Percentiles rank a stretch among this genome's conserved stretches.
phyloP scores from a whole-genome alignment of 2,329 filamentous ascomycete genomes.

The Aspergillus eucalypticola region DNA sequence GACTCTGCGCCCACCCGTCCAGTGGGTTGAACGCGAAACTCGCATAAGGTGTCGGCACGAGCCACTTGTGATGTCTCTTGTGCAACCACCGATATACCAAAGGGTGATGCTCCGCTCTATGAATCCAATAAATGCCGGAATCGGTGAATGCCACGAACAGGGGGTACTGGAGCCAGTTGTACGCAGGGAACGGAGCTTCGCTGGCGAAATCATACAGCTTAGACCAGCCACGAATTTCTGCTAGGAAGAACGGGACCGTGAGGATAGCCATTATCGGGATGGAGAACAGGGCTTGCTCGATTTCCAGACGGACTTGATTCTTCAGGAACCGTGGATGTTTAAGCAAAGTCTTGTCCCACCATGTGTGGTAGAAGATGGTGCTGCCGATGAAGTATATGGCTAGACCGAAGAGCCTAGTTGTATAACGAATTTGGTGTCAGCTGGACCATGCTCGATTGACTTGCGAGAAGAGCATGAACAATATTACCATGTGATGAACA shows the following conservation, averaged over 20 bases:
- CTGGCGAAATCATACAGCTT: conserved; percentile 78
- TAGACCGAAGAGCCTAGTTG: conserved; percentile 73
- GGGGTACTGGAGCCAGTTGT: conserved; percentile 80
- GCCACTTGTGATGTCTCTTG: conserved; percentile 99
- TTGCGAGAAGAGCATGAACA: neutral
- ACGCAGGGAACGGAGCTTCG: conserved; percentile 73
- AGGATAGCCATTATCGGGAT: conserved; percentile 80
- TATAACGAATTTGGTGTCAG: neutral
- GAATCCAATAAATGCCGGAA: conserved; percentile 85
- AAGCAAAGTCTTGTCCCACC: conserved; percentile 88
- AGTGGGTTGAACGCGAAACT: conserved; percentile 92
- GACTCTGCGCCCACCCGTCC: conserved; percentile 81
- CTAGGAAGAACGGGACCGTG: conserved; percentile 77
- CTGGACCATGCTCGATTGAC: neutral
- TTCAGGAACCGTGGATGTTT: conserved; percentile 90
- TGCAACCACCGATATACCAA: conserved; percentile 80
- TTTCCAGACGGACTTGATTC: conserved; percentile 85
- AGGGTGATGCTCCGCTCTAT: conserved; percentile 79
- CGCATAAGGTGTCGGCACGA: conserved; percentile 92
- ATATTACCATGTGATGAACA: conserved; percentile 31
- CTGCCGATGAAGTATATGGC: conserved; percentile 82
- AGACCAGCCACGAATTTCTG: conserved; percentile 78
- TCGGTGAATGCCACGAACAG: conserved; percentile 86
- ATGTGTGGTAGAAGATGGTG: conserved; percentile 75
- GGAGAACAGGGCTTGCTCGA: conserved; percentile 69